Base-by-base conservation (phyloP, 139 green algal species). In the Chlamydomonas sp. region DNA sequence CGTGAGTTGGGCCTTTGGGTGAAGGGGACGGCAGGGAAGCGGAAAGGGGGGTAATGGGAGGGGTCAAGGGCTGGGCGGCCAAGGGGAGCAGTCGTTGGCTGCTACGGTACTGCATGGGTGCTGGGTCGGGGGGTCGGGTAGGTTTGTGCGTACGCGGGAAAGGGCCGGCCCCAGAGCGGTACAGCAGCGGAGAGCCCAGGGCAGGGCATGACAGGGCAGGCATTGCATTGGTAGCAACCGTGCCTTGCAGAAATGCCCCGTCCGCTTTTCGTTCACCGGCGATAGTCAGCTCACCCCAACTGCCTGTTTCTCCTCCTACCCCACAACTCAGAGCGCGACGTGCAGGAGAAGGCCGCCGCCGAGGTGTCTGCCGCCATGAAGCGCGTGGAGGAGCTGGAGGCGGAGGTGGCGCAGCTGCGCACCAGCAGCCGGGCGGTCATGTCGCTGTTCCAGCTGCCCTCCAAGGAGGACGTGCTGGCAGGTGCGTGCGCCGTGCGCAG, bases 341-440 rank as follows among this genome's bases (percentile, higher is more conserved):
- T 79, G 15, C 71, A 79, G 7, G 78, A 85, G 68, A 86, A 86
- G 69, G 78, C 86, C 18, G 86, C 16, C 62, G 86, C 79, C 5
- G 86, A 85, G 17, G 10, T 85, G 31, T 16, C 71, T n/a, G 15
- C 72, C 10, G 79, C 79, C 4, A 61, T 72, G 16, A 67, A 66
- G 77, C 85, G 80, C 1, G 82, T 90, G 73, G 77, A 68, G 66
- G 85, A 90, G 78, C 78, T 93, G 85, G 88, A 93, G 85, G 85
- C 77, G 15, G 88, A 93, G 85, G 16, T 90, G 79, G 75, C 31
- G 6, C 17, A 64, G 66, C 87, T 89, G 79, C 81, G 85, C 18
- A 66, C 72, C 16, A 68, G 57, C 63, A 59, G 20, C 57, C 59
- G 18, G 9, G 62, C 31, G 62, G 61, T 83, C 17, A 63, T 80